A percentile compares a stretch with the other conserved stretches of the same genome.
These are phyloP conservation scores for Calonectria naviculata DNA, from an alignment of 2,329 filamentous ascomycete species.

Conservation along the genomic window DNA sequence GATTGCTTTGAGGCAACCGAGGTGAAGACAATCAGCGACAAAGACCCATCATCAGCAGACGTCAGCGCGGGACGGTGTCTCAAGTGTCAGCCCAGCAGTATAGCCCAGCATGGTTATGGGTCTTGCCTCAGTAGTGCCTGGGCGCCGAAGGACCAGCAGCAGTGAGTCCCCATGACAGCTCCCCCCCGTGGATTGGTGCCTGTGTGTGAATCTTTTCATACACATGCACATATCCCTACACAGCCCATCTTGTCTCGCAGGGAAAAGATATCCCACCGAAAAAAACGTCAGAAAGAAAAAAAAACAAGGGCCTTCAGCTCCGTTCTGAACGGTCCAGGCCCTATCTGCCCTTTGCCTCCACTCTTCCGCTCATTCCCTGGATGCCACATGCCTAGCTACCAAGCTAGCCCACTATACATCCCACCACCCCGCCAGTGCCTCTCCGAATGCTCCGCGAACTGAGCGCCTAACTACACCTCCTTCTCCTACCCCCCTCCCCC, in stretches of 20 bases:
- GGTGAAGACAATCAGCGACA: not conserved
- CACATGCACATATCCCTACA: not conserved
- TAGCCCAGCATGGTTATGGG: constrained; percentile 45
- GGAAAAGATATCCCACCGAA: not conserved
- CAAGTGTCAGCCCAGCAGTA: constrained; percentile 13
- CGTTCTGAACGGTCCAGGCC: constrained; percentile 30
- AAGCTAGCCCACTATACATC: constrained; percentile 27
- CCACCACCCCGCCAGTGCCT: constrained; percentile 35
- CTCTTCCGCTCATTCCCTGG: constrained; percentile 28
- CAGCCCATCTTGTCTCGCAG: not conserved
- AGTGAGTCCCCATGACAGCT: constrained; percentile 33
- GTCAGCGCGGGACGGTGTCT: not conserved
- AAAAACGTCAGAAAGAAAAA: not conserved
- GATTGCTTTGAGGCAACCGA: not conserved
- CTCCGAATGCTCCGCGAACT: constrained; percentile 33
- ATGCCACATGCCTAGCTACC: constrained; percentile 17
- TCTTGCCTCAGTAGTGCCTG: constrained; percentile 42
- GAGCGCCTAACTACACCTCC: constrained; percentile 28
- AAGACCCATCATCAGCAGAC: constrained; percentile 4
- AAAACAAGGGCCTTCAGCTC: constrained; percentile 9
- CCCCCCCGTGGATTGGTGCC: not conserved
- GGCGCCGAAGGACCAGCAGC: constrained; percentile 45
- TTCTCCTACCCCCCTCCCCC: constrained; percentile 30
- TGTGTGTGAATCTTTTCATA: not conserved
- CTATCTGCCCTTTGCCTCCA: constrained; percentile 25